Percentiles rank a stretch among this genome's conserved stretches.
These are phyloP conservation scores for Penicilliopsis zonata DNA, from an alignment of 495 filamentous ascomycete genomes.

Conservation along the genomic window DNA sequence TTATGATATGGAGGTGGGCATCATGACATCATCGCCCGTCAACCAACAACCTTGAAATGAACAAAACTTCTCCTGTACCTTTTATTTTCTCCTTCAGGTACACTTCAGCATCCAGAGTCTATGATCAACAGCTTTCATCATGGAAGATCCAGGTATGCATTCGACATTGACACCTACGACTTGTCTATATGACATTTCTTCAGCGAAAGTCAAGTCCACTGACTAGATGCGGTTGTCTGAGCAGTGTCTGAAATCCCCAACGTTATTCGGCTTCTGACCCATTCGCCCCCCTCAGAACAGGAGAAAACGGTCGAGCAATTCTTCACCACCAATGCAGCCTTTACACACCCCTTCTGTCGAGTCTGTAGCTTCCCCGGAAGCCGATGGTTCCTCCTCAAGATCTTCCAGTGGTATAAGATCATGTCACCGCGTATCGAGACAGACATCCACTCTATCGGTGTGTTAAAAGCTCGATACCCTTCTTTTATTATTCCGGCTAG, in stretches of 20 bases:
- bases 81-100: no score
- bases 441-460: conserved; percentile 58
- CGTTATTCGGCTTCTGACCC: conserved; percentile 55
- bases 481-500: no score
- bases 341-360: conserved; percentile 72
- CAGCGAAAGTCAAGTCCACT: no score
- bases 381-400: conserved; percentile 47
- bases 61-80: no score
- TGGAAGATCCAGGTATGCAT: conserved; percentile 32
- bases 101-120: neutral
- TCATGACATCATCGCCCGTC: no score
- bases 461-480: conserved; percentile 5
- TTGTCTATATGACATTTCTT: no score
- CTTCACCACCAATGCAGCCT: conserved; percentile 57
- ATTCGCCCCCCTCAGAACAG: conserved; percentile 52
- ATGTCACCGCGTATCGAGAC: conserved; percentile 62
- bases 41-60: no score
- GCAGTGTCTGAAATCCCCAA: conserved; percentile 42
- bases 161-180: no score
- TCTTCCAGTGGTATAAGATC: conserved; percentile 83
- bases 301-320: conserved; percentile 49
- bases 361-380: conserved; percentile 47
- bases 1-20: no score
- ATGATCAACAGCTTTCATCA: conserved; percentile 5
- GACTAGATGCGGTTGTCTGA: no score